These are phyloP conservation scores for Cephalotrichum gorgonifer DNA, from an alignment of 2,329 filamentous ascomycete genomes.

Conservation along the genomic window DNA sequence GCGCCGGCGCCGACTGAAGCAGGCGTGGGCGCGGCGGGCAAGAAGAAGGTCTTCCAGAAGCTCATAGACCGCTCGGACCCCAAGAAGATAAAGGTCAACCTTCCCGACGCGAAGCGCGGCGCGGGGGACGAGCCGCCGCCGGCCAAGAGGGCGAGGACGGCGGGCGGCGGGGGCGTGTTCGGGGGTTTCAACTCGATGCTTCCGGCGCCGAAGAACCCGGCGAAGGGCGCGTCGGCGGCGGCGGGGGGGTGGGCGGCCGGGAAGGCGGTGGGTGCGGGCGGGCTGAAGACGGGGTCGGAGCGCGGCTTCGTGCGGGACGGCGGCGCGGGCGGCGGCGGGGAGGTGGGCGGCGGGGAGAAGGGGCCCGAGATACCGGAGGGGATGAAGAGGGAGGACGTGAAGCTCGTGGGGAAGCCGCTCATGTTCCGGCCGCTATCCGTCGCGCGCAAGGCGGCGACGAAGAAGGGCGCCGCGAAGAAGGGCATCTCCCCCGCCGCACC, in stretches of 20 bases:
- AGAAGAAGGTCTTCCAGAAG: slow-evolving; percentile 61
- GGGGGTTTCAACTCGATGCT: slow-evolving; percentile 79
- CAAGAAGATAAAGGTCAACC: slow-evolving; percentile 72
- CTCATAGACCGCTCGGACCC: slow-evolving; percentile 55
- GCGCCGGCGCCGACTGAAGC: background rate
- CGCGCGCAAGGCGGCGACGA: slow-evolving; percentile 61
- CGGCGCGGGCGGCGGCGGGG: slow-evolving; percentile 14
- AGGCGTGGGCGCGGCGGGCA: slow-evolving; percentile 15
- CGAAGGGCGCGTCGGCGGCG: slow-evolving; percentile 22
- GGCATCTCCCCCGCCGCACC: slow-evolving; percentile 1
- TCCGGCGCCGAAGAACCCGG: slow-evolving; percentile 70
- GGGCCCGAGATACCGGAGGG: slow-evolving; percentile 41
- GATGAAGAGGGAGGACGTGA: slow-evolving; percentile 51
- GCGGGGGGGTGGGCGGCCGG: slow-evolving; percentile 18
- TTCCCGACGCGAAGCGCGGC: slow-evolving; percentile 43
- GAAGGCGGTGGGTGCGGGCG: slow-evolving; percentile 36
- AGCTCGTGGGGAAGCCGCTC: slow-evolving; percentile 66
- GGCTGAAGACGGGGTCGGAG: slow-evolving; percentile 69
- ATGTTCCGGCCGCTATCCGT: slow-evolving; percentile 89
- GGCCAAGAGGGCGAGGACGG: slow-evolving; percentile 58
- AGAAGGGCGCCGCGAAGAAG: slow-evolving; percentile 35
- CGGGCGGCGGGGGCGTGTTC: slow-evolving; percentile 56
- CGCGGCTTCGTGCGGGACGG: slow-evolving; percentile 65
- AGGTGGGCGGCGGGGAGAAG: slow-evolving; percentile 14
- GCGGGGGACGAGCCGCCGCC: slow-evolving; percentile 37